phyloP scores from a whole-genome alignment of 768 basidiomycete genomes.

The Termitomyces heimii region DNA sequence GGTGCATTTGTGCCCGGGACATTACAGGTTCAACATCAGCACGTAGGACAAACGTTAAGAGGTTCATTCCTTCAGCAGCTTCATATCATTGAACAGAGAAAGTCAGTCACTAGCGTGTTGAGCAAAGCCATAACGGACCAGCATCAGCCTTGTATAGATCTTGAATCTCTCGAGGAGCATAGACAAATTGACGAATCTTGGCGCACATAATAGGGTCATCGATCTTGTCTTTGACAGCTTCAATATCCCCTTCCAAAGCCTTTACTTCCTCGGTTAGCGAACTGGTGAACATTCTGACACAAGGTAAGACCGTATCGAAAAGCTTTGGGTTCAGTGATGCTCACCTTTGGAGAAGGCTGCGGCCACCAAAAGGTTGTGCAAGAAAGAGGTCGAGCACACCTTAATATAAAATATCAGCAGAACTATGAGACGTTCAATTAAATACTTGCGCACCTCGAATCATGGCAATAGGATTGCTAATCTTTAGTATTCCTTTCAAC shows the following conservation, averaged over 20 bases:
- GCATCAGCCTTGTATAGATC: conserved; percentile 77
- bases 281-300: conserved; percentile 88
- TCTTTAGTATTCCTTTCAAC: conserved; percentile 84
- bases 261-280: conserved; percentile 88
- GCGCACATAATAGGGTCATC: conserved; percentile 85
- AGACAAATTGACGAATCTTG: conserved; percentile 82
- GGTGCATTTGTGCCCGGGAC: conserved; percentile 71
- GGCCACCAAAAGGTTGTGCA: conserved; percentile 94
- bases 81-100: background rate
- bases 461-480: conserved; percentile 96
- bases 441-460: conserved; percentile 57
- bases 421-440: background rate
- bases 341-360: conserved; percentile 84
- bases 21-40: conserved; percentile 72
- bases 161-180: conserved; percentile 86
- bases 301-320: background rate
- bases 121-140: conserved; percentile 36
- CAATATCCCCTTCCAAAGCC: conserved; percentile 80
- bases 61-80: conserved; percentile 66
- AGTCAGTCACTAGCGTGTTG: background rate
- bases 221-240: conserved; percentile 81
- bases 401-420: conserved; percentile 7
- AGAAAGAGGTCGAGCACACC: conserved; percentile 90
- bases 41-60: conserved; percentile 76
- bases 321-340: background rate